These are phyloP conservation scores for Elaphomyces granulatus DNA, from an alignment of 495 filamentous ascomycete genomes.

Conservation along the genomic window DNA sequence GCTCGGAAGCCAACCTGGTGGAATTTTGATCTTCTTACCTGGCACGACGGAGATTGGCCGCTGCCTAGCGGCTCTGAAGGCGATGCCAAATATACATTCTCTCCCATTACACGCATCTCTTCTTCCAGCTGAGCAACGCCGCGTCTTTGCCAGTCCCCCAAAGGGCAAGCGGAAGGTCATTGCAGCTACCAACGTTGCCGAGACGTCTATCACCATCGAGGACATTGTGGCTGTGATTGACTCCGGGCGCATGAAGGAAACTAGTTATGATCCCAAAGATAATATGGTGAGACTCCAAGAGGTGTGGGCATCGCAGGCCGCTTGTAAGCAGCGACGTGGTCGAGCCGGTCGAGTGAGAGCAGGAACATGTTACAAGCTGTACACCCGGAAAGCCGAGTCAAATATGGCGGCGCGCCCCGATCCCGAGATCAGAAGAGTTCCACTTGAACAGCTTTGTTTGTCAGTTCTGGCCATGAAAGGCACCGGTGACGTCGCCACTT, in stretches of 20 bases:
- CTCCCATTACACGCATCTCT: conserved; percentile 89
- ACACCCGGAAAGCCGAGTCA: conserved; percentile 65
- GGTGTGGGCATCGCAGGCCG: conserved; percentile 87
- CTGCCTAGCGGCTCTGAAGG: conserved; percentile 54
- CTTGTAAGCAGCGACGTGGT: conserved; percentile 92
- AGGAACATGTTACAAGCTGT: conserved; percentile 91
- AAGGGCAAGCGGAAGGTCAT: conserved; percentile 78
- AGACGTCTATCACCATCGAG: conserved; percentile 96
- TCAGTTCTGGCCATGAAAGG: conserved; percentile 87
- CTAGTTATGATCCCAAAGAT: conserved; percentile 78
- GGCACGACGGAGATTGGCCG: conserved; percentile 75
- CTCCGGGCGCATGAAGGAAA: conserved; percentile 89
- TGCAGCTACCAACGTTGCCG: conserved; percentile 88
- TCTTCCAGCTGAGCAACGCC: conserved; percentile 68
- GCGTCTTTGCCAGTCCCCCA: conserved; percentile 68
- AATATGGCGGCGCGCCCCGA: conserved; percentile 87
- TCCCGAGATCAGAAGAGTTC: conserved; percentile 84
- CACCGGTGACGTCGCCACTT: conserved; percentile 58
- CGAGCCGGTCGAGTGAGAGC: conserved; percentile 84
- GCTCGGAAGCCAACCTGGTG: conserved; percentile 55
- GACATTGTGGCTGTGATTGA: conserved; percentile 96
- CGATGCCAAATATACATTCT: conserved; percentile 56
- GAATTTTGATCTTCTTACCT: conserved; percentile 87
- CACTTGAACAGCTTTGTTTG: conserved; percentile 85
- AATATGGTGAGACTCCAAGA: conserved; percentile 92